These are phyloP conservation scores for Neurospora sublineolata DNA, from an alignment of 495 filamentous ascomycete species.

Conservation along the genomic window DNA sequence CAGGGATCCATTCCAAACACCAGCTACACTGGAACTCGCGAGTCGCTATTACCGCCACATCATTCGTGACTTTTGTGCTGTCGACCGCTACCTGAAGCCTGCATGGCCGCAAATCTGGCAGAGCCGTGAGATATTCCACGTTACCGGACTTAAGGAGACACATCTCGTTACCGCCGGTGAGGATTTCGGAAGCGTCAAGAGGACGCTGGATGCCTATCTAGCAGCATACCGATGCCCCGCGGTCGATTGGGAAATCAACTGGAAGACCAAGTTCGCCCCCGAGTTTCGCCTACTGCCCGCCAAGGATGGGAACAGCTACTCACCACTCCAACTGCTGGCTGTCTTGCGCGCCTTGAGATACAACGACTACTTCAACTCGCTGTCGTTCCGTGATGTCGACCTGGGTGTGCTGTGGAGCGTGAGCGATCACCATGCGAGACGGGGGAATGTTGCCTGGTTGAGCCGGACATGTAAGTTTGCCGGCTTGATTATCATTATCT, in stretches of 20 bases:
- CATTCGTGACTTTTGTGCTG: slow-evolving; percentile 57
- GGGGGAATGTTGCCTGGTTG: slow-evolving; percentile 18
- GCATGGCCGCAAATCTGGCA: slow-evolving; percentile 67
- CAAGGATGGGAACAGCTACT: slow-evolving; percentile 51
- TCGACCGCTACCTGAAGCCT: slow-evolving; percentile 69
- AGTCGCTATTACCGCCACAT: slow-evolving; percentile 70
- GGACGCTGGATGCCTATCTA: slow-evolving; percentile 78
- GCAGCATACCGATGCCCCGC: slow-evolving; percentile 62
- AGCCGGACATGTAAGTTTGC: slow-evolving; percentile 19
- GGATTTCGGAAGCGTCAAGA: slow-evolving; percentile 69
- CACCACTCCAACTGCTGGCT: slow-evolving; percentile 64
- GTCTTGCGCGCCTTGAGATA: slow-evolving; percentile 80
- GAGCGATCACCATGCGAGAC: slow-evolving; percentile 20
- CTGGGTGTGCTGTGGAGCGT: slow-evolving; percentile 33
- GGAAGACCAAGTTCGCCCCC: slow-evolving; percentile 67
- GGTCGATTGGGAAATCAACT: slow-evolving; percentile 69
- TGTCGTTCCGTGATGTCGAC: slow-evolving; percentile 70
- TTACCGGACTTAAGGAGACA: slow-evolving; percentile 46
- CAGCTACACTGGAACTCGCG: slow-evolving; percentile 60
- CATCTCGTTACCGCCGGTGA: slow-evolving; percentile 47
- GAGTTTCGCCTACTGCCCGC: slow-evolving; percentile 72
- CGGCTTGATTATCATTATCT: neutral
- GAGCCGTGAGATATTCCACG: slow-evolving; percentile 51
- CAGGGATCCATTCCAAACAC: slow-evolving; percentile 53
- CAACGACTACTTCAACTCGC: slow-evolving; percentile 77